Evolutionary conservation across 2,329 filamentous ascomycete genomes (phyloP), one percentile per base, ranked within the genome.

Genomic region (Phaeosphaeria sp.): DNA sequence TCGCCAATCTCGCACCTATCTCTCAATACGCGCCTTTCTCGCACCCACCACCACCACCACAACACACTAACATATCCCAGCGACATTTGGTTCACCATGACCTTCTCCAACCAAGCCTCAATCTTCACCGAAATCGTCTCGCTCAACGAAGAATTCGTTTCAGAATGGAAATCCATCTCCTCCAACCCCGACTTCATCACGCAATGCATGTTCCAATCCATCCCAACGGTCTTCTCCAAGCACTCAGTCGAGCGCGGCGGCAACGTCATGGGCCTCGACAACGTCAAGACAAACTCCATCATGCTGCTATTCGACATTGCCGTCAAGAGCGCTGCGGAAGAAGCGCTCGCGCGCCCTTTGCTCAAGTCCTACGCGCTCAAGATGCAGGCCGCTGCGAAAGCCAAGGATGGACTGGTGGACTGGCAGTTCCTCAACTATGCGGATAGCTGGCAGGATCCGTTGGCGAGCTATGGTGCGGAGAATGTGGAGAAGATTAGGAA

Each of bases 381-480:
- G 20, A 61, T 69, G 48, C 51, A 64, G 42, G 25, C 48, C 2
- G 65, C 52, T 47, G 61, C 64, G 6, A 58, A 58, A 17, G 54
- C 52, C 10, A 39, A 58, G 47, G 59, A 56, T 2, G 61, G 60
- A 5, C 47, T 63, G 0, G 51, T 68, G 6, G 51, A 56, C 17
- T 72, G 61, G 55, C 49, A 60, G 46, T 74, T 76, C 48, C 50
- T 74, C 30, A 78, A 76, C 56, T 79, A 77, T 55, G 76, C 77
- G 9, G 73, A 67, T 2, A 52, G 54, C 13, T 77, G 69, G 58
- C 77, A 79, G 58, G 68, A 76, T 47, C 74, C 75, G 6, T 39
- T 68, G 7, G 50, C 11, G 13, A 59, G 57, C 33, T 71, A 72
- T 60, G 70, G 70, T 3, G 23, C 44, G 5, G 55, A 56, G 13